phyloP scores from a whole-genome alignment of 768 basidiomycete species.

The Lactarius hatsudake region DNA sequence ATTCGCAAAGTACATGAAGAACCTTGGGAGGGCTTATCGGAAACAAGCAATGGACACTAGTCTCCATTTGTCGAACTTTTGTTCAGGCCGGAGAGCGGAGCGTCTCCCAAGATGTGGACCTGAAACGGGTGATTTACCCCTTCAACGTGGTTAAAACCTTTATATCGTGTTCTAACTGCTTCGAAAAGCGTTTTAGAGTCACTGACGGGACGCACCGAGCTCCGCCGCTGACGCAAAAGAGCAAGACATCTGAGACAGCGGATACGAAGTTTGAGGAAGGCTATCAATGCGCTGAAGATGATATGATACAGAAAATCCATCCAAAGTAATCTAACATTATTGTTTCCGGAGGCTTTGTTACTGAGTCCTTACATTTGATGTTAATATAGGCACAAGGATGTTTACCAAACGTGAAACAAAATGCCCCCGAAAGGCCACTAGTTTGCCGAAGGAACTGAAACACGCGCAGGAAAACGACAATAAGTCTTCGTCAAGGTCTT shows the following conservation, averaged over 20 bases:
- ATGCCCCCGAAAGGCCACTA: neutral
- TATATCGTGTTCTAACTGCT: neutral
- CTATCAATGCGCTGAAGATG: neutral
- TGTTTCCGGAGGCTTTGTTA: neutral
- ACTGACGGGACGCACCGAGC: slow-evolving; percentile 7
- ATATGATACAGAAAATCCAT: neutral
- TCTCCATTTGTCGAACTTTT: slow-evolving; percentile 12
- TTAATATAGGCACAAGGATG: neutral
- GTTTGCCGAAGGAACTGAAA: slow-evolving; percentile 1
- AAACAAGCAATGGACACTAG: neutral
- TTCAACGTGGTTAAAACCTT: neutral
- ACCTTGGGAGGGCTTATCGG: neutral
- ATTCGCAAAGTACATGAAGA: neutral
- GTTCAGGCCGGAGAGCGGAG: neutral
- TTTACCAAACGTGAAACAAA: neutral
- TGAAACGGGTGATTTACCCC: neutral
- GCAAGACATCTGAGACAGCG: neutral
- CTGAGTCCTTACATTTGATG: neutral
- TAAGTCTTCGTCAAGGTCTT: neutral
- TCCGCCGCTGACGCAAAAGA: neutral
- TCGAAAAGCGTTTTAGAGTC: neutral
- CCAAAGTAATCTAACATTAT: neutral
- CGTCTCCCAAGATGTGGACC: neutral
- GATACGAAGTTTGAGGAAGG: neutral
- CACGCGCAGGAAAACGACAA: neutral